Base-by-base conservation (phyloP, 2,329 filamentous ascomycete genomes). In the Xylariaceae sp. region DNA sequence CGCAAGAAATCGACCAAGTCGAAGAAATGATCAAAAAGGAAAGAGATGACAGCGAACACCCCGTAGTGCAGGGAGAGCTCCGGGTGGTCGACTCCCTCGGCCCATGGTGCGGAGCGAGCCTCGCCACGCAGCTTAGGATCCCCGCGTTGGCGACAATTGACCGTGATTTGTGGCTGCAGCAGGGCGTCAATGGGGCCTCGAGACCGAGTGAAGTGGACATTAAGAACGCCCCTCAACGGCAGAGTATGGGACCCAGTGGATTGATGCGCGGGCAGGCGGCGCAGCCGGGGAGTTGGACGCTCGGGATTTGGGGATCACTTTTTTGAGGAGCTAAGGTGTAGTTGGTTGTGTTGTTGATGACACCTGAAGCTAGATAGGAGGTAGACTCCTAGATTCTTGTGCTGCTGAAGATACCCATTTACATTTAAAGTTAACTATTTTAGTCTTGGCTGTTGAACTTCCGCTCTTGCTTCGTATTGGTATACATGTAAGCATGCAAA, bases 91-190 rank as follows among this genome's bases (percentile, higher is more conserved):
- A 87, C 50, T 82, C 83, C 1, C 66, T 91, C 1, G 87, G 87
- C 0, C 71, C 86, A 2, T 92, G 86, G 86, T 77, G 79, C 17
- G 87, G 87, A 10, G 86, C 82, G 3, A 89, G 85, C 61, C 60
- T 92, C 43, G 68, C 86, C 16, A 78, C 83, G 3, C 80, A 84
- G 53, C 69, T 90, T 47, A 84, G 83, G 45, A 73, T 88, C 4
- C 78, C 80, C 27, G 81, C 85, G 2, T 75, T 88, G 42, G 83
- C 84, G 2, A 78, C 83, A 22, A 71, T 91, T 17, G 86, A 90
- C 51, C 73, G 83, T 21, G 87, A 92, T 6, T 70, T 79, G 25
- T 92, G 87, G 75, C 62, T 83, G 37, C 80, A 81, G 54, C 76
- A 88, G 52, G 87, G 87, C 2, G 67, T 77, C 19, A 68, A 70